phyloP scores from a whole-genome alignment of 768 basidiomycete genomes.

The Trametes meyenii region DNA sequence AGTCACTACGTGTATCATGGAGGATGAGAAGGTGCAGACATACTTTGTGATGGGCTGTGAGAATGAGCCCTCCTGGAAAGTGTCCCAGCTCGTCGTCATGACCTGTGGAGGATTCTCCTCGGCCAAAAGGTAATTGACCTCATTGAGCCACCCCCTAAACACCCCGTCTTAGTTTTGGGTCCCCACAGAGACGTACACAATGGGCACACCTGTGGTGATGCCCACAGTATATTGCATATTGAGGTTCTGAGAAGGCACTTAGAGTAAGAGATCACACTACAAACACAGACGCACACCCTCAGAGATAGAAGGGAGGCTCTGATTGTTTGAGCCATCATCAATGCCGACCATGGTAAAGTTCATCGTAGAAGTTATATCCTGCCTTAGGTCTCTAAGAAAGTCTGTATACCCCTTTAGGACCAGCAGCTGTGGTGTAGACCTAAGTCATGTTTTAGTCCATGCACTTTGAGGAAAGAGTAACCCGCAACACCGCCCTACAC shows the following conservation, averaged over 20 bases:
- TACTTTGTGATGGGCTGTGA: slow-evolving; percentile 20
- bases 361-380: slow-evolving; percentile 26
- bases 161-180: slow-evolving; percentile 23
- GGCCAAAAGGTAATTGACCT: slow-evolving; percentile 45
- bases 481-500: slow-evolving; percentile 29
- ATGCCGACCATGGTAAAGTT: slow-evolving; percentile 29
- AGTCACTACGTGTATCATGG: slow-evolving; percentile 39
- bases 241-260: slow-evolving; percentile 16
- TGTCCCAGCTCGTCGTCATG: slow-evolving; percentile 37
- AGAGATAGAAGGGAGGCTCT: slow-evolving; percentile 44
- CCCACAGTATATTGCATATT: slow-evolving; percentile 33
- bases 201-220: slow-evolving; percentile 50
- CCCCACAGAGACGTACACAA: slow-evolving; percentile 53
- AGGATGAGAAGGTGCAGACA: slow-evolving; percentile 53
- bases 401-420: slow-evolving; percentile 19
- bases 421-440: background rate
- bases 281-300: background rate
- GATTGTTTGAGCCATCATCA: slow-evolving; percentile 34
- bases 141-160: slow-evolving; percentile 36
- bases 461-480: slow-evolving; percentile 31
- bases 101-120: slow-evolving; percentile 33
- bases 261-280: background rate
- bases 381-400: slow-evolving; percentile 27
- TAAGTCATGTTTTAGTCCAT: slow-evolving; percentile 19
- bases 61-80: slow-evolving; percentile 48